Conservation (phyloP, 208 protist genomes). For the Novymonas esmeraldas region DNA sequence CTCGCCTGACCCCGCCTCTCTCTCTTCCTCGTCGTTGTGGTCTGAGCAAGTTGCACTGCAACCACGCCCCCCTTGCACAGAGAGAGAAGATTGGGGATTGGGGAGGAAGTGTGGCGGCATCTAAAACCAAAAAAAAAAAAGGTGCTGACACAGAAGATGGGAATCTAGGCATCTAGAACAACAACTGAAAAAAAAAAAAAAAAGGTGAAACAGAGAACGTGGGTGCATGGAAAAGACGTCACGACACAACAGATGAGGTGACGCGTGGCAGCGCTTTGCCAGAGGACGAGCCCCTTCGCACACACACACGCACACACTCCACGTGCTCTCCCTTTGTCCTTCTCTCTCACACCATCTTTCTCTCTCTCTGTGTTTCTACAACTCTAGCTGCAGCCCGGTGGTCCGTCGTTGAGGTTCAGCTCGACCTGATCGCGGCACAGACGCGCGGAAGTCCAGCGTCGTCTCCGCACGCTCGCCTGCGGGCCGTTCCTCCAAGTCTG, state of each 20-base stretch:
- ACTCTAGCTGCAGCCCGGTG: constrained; percentile 24
- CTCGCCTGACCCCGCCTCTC: no score
- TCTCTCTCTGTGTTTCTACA: no score
- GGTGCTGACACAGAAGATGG: not conserved
- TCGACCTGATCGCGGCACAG: not conserved
- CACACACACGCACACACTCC: no score
- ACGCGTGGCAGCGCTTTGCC: no score
- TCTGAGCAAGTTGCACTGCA: no score
- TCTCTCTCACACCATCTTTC: no score
- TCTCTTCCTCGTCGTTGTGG: no score
- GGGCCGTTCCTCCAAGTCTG: constrained; percentile 11
- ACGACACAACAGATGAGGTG: not conserved
- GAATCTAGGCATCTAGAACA: not conserved
- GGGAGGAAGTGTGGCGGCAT: not conserved
- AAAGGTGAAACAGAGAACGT: no score
- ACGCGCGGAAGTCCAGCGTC: not conserved
- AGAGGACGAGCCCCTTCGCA: no score
- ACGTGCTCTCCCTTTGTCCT: no score
- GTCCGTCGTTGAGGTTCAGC: constrained; percentile 7
- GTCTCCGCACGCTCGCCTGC: not conserved
- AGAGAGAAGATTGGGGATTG: not conserved
- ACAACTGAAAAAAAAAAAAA: constrained; percentile 7
- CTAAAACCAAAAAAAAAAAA: not conserved
- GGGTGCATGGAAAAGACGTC: not conserved
- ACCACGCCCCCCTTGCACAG: no score